These are phyloP conservation scores for Cadophora sp. DNA, from an alignment of 2,329 filamentous ascomycete genomes.

Conservation along the genomic window DNA sequence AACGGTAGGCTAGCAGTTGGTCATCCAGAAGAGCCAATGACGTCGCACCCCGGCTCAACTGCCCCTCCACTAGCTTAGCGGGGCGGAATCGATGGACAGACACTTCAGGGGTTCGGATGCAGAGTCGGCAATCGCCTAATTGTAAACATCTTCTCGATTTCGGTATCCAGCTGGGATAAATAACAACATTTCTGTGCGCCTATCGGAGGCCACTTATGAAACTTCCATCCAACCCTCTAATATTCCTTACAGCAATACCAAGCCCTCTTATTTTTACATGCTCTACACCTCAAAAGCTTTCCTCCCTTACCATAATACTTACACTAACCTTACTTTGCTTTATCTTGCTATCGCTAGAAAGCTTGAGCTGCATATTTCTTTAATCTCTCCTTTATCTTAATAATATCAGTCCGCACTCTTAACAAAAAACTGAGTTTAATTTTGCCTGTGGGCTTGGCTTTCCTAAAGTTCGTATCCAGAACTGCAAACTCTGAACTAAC, in stretches of 20 bases:
- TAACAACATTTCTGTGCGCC: too few relatives aligned
- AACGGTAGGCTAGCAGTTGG: constrained; percentile 6
- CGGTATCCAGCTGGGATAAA: too few relatives aligned
- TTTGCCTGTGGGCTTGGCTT: too few relatives aligned
- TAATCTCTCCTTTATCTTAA: constrained; percentile 1
- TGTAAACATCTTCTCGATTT: too few relatives aligned
- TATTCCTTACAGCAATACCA: constrained; percentile 26
- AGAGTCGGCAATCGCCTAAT: too few relatives aligned
- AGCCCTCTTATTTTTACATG: constrained; percentile 2
- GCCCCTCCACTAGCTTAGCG: constrained; percentile 4
- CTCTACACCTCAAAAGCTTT: constrained; percentile 4
- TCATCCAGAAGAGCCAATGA: constrained; percentile 10
- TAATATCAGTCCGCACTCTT: not conserved
- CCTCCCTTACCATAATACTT: constrained; percentile 23
- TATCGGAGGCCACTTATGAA: too few relatives aligned
- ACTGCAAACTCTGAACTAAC: too few relatives aligned
- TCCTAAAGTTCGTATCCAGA: too few relatives aligned
- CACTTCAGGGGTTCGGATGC: too few relatives aligned
- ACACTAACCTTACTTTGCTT: constrained; percentile 25
- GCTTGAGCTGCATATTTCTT: constrained; percentile 17
- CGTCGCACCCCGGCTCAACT: constrained; percentile 13
- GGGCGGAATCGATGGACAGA: too few relatives aligned
- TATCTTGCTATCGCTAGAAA: constrained; percentile 26
- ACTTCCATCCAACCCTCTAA: constrained; percentile 2
- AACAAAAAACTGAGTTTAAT: not conserved